Conservation (phyloP, 2,329 filamentous ascomycete genomes). For the Trichoderma hamatum region DNA sequence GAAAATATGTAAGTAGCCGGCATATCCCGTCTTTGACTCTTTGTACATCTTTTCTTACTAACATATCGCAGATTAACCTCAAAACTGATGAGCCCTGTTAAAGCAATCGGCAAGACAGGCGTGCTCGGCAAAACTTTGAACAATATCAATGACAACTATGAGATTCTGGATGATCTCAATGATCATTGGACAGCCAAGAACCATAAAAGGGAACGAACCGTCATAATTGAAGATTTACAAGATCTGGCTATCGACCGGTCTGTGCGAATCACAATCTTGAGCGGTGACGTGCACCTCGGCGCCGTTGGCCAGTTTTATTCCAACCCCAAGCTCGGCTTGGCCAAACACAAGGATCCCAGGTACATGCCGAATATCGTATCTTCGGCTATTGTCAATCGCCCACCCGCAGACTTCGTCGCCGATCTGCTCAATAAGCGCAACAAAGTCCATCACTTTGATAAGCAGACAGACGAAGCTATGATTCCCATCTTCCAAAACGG, state of each 20-base stretch:
- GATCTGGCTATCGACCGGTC: slow-evolving; percentile 92
- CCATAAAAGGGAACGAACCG: slow-evolving; percentile 86
- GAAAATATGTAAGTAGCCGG: slow-evolving; percentile 64
- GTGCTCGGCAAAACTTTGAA: slow-evolving; percentile 81
- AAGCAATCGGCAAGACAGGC: slow-evolving; percentile 81
- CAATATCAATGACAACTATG: slow-evolving; percentile 87
- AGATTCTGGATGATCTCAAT: slow-evolving; percentile 88
- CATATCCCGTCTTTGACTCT: not conserved
- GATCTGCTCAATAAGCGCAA: slow-evolving; percentile 94
- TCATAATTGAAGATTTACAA: slow-evolving; percentile 87
- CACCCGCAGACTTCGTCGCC: slow-evolving; percentile 83
- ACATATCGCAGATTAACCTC: slow-evolving; percentile 68
- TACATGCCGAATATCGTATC: slow-evolving; percentile 98
- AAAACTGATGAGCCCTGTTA: slow-evolving; percentile 82
- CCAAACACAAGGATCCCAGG: slow-evolving; percentile 88
- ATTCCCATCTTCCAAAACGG: slow-evolving; percentile 90
- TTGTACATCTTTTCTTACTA: slow-evolving; percentile 36
- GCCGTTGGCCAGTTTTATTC: slow-evolving; percentile 95
- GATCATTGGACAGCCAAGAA: slow-evolving; percentile 98
- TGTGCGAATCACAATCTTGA: slow-evolving; percentile 85
- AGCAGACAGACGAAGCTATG: slow-evolving; percentile 90
- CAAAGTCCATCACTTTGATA: slow-evolving; percentile 72
- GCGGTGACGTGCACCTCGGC: slow-evolving; percentile 91
- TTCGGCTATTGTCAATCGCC: slow-evolving; percentile 91
- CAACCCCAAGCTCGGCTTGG: slow-evolving; percentile 75